Base-by-base conservation (phyloP, 345 rosid species). In the Durio zibethinus region DNA sequence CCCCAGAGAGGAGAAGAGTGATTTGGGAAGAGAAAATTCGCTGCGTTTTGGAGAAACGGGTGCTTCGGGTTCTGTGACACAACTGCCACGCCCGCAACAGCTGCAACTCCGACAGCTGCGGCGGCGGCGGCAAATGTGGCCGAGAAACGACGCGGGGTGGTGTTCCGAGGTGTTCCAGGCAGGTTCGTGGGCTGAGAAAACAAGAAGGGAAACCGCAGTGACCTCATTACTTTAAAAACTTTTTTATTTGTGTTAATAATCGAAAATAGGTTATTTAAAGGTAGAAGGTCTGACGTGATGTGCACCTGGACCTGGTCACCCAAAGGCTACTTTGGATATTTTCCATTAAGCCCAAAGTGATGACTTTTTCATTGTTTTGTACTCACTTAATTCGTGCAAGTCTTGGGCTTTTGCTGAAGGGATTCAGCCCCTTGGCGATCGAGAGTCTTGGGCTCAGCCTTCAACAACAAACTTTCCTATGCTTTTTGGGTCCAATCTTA, bases 161-260 rank as follows among this genome's bases (percentile, higher is more conserved):
- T 79, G 25, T 48, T 76, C 31, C 45, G 48, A 73, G 33, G 2
- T 16, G 18, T 27, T 31, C 47, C 77, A 2, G 78, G 81, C 11
- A 14, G 83, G 72, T 72, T 57, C 7, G 66, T 31, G 72, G 92
- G 92, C 89, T 87, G 97, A 90, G 92, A 87, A 82, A 90, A 88
- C 90, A 79, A 92, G 91, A 89, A 89, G 7, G 98, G 97, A 79
- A 91, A 91, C 73, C 97, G 90, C 61, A 94, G 82, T 18, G 94
- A 92, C 75, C 84, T 91, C 93, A 92, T 94, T 33, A 43, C 70
- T 76, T 33, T 33, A 31, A 56, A 27, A 7, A 15, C 1, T 18
- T 74, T 25, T 33, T 38, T 9, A 0, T 0, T 27, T 69, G 1
- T 69, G 40, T 6, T 3, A 25, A 25, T 10, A 2, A 57, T 23